Evolutionary conservation across 225 moss, liverwort and hornwort genomes (phyloP).

Genomic region (Sphagnum contortum): DNA sequence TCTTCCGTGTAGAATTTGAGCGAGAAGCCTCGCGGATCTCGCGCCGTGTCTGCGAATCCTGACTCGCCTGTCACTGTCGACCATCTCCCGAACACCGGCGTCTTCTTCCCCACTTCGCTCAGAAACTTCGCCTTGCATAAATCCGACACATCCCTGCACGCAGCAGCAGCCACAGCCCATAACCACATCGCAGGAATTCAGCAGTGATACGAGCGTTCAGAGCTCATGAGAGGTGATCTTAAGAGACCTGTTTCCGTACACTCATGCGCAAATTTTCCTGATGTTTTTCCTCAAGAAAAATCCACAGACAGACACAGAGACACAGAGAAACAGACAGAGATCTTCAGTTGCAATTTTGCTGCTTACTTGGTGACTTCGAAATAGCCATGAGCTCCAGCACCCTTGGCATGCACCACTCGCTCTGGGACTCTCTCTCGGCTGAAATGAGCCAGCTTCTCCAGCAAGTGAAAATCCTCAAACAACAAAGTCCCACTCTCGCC

Average conservation of each 20-base stretch:
- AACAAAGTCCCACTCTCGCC: constrained; percentile 58
- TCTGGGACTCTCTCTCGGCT: constrained; percentile 77
- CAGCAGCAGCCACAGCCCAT: too few species aligned
- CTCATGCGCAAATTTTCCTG: too few species aligned
- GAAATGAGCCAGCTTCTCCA: constrained; percentile 72
- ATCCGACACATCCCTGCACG: constrained; percentile 55
- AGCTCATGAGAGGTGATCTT: too few species aligned
- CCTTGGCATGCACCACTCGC: constrained; percentile 80
- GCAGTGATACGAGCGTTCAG: too few species aligned
- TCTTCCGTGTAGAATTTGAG: constrained; percentile 84
- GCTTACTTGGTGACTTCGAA: constrained; percentile 86
- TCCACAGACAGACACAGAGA: too few species aligned
- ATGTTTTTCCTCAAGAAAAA: too few species aligned
- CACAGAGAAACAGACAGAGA: too few species aligned
- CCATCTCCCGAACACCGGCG: constrained; percentile 59
- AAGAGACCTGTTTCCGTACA: too few species aligned
- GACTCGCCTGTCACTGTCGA: constrained; percentile 69
- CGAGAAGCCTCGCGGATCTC: constrained; percentile 69
- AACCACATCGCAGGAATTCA: too few species aligned
- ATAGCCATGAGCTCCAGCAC: constrained; percentile 75
- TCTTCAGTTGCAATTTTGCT: too few species aligned
- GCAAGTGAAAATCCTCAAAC: constrained; percentile 67
- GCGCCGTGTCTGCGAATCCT: constrained; percentile 57
- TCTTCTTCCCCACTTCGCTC: constrained; percentile 69
- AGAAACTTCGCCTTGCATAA: constrained; percentile 52